Base-by-base conservation (phyloP, 768 basidiomycete species). In the Kwoniella sp. region DNA sequence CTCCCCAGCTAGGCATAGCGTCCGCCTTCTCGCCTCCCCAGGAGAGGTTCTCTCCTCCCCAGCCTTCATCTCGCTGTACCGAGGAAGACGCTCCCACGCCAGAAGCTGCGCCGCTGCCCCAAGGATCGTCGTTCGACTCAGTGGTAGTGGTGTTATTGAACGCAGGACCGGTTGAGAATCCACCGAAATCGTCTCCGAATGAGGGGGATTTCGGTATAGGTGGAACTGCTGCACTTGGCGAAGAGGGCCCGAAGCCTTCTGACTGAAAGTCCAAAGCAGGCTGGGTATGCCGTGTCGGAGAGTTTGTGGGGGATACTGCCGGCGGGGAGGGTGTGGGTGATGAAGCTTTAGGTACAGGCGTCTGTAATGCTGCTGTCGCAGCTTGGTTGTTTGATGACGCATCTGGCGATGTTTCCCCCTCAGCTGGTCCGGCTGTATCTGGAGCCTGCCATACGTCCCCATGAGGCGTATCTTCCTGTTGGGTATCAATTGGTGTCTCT, bases 141-240 rank as follows among this genome's bases (percentile, higher is more conserved):
- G 63, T 55, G 5, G 30, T 50, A 4, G 61, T 60, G 31, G 22
- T 28, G n/a, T n/a, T n/a, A n/a, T n/a, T n/a, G n/a, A 25, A 57
- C 9, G 55, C 57, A 4, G 55, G 22, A 22, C 63, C 69, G n/a
- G 56, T 50, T 28, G 62, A 61, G 55, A 72, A 73, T 2, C 65
- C 66, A 12, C 74, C 70, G 55, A 71, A 76, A 4, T 68, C 70
- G 37, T 73, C 71, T 4, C 68, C 68, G 34, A 73, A 67, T 2
- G 68, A 66, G 12, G 68, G 64, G n/a, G 73, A 75, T 38, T 62
- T 69, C 8, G 74, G 69, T 45, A 73, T 26, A 38, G 23, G 28
- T 7, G 41, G 48, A 45, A n/a, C n/a, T n/a, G 41, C 41, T 9
- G 41, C 23, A 20, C 23, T 45, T 2, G 52, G 13, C 22, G 51